Evolutionary conservation across 768 basidiomycete species (phyloP).

Genomic region (Amanita exitialis): DNA sequence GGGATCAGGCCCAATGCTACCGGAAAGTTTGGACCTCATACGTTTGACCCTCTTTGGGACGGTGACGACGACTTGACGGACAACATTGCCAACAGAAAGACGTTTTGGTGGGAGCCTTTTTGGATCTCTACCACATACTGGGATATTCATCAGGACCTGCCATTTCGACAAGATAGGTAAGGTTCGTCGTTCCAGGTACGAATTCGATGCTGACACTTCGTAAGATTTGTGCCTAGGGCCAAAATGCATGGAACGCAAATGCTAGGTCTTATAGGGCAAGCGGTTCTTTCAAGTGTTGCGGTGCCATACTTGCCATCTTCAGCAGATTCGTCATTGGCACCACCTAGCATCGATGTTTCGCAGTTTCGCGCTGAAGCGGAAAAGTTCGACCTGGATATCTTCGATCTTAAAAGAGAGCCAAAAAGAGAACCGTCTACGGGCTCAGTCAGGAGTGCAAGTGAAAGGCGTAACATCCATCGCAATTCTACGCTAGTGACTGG

Average conservation of each 20-base stretch:
- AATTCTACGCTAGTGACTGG: conserved; percentile 34
- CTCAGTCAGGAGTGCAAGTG: conserved; percentile 24
- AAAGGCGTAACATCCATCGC: conserved; percentile 40
- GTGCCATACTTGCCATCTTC: conserved; percentile 64
- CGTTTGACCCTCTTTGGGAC: conserved; percentile 69
- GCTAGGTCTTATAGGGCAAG: conserved; percentile 86
- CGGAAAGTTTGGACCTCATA: conserved; percentile 33
- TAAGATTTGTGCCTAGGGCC: conserved; percentile 86
- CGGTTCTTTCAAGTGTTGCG: conserved; percentile 82
- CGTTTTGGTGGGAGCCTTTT: conserved; percentile 88
- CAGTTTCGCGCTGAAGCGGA: conserved; percentile 51
- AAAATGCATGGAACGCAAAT: conserved; percentile 97
- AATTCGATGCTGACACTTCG: conserved; percentile 4
- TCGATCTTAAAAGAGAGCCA: conserved; percentile 34
- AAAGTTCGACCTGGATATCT: conserved; percentile 64
- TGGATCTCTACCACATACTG: conserved; percentile 78
- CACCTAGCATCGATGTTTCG: conserved; percentile 22
- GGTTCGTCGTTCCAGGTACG: conserved; percentile 5
- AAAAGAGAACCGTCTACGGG: conserved; percentile 22
- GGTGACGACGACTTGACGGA: conserved; percentile 38
- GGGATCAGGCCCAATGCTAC: conserved; percentile 35
- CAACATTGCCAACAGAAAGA: conserved; percentile 32
- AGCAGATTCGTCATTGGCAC: conserved; percentile 20
- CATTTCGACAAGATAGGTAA: conserved; percentile 70
- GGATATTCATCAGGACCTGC: conserved; percentile 82